phyloP scores from a whole-genome alignment of 192 early-diverging fungal genomes.

The Coemansia sp. region DNA sequence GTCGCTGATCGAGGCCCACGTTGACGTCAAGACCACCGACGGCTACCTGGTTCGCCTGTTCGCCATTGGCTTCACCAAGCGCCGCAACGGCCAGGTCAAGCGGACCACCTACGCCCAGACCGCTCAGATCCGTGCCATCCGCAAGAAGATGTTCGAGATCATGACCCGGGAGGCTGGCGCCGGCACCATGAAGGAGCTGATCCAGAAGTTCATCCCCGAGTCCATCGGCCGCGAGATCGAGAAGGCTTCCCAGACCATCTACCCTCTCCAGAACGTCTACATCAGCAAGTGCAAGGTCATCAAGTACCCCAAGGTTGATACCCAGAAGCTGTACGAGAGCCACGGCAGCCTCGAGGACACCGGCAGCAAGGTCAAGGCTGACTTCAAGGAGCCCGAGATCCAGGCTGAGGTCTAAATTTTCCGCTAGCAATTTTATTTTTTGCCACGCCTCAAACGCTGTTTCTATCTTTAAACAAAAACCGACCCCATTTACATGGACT shows the following conservation, averaged over 20 bases:
- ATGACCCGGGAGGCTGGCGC: conserved; percentile 78
- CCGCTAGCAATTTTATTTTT: not conserved
- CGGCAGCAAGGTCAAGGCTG: conserved; percentile 79
- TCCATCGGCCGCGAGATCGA: conserved; percentile 96
- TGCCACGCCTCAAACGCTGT: too few species aligned
- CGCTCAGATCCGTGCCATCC: conserved; percentile 95
- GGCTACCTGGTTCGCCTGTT: conserved; percentile 99
- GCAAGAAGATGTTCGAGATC: conserved; percentile 99
- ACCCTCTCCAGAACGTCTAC: conserved; percentile 95
- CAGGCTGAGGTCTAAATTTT: conserved; percentile 60
- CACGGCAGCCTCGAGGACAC: conserved; percentile 82
- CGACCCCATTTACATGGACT: too few species aligned
- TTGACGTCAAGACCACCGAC: conserved; percentile 99
- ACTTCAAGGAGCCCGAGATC: conserved; percentile 84
- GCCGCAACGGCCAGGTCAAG: conserved; percentile 89
- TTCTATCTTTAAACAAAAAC: too few species aligned
- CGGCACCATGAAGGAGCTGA: conserved; percentile 93
- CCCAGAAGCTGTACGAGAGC: conserved; percentile 94
- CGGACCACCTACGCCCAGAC: conserved; percentile 98
- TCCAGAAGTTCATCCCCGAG: conserved; percentile 95
- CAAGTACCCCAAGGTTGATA: conserved; percentile 95
- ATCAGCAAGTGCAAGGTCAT: conserved; percentile 99
- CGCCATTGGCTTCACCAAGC: conserved; percentile 95
- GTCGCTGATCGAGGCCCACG: conserved; percentile 94
- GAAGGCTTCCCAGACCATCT: conserved; percentile 97